A percentile compares a stretch with the other conserved stretches of the same genome.
Evolutionary conservation across 1,284 basidiomycete genomes (phyloP).

Genomic region (Papiliotrema fonsecae): DNA sequence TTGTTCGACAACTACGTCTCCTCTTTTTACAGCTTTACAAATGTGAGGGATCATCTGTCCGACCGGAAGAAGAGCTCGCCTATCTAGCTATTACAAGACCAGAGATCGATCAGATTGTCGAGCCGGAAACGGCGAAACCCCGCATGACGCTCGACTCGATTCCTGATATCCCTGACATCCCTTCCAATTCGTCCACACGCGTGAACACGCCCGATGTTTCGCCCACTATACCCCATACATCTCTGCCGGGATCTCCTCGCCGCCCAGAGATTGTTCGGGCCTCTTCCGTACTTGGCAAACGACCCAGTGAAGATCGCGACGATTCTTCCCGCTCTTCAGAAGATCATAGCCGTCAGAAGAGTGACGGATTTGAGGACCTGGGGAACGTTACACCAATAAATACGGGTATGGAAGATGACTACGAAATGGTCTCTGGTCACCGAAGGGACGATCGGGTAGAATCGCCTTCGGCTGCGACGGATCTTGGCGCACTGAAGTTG

Average conservation of each 20-base stretch:
- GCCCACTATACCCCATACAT: constrained; percentile 4
- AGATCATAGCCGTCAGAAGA: constrained; percentile 16
- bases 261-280: constrained; percentile 1
- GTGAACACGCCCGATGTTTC: constrained; percentile 21
- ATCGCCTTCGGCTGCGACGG: constrained; percentile 12
- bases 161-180: constrained; percentile 19
- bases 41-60: constrained; percentile 33
- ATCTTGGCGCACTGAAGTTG: constrained; percentile 18
- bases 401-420: background rate
- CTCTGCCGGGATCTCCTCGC: constrained; percentile 6
- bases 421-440: background rate
- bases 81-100: constrained; percentile 45
- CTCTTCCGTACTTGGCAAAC: constrained; percentile 34
- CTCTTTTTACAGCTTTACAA: constrained; percentile 42
- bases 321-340: constrained; percentile 24
- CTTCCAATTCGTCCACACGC: constrained; percentile 27
- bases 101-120: constrained; percentile 27
- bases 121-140: constrained; percentile 8
- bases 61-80: constrained; percentile 44
- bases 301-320: constrained; percentile 39
- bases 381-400: background rate
- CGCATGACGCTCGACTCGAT: constrained; percentile 15
- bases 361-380: constrained; percentile 11
- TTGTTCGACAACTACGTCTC: constrained; percentile 36
- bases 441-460: background rate